Percentiles rank a stretch among this genome's conserved stretches.
Conservation (phyloP, 176 grass and related monocot genomes). For the Eleusine indica region DNA sequence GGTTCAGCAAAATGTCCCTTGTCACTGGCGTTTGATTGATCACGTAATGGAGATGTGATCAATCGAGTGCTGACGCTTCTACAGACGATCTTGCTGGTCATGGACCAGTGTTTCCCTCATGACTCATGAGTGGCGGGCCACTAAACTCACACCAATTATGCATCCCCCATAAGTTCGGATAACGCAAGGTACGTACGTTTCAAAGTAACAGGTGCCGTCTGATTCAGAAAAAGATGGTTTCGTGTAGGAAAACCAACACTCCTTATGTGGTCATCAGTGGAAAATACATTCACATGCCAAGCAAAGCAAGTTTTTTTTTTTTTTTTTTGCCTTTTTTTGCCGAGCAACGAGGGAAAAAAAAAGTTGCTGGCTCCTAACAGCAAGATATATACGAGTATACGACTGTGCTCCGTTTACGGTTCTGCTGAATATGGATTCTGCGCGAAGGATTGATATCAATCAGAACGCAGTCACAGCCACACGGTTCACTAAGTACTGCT, state of each 20-base stretch:
- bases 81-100: not conserved
- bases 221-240: constrained; percentile 4
- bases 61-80: not conserved
- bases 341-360: not conserved
- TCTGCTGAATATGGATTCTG: no score
- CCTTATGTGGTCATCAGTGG: not conserved
- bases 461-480: no score
- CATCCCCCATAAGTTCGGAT: not conserved
- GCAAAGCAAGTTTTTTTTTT: no score
- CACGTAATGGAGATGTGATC: not conserved
- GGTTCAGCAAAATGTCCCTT: not conserved
- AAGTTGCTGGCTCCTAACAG: not conserved
- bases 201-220: not conserved
- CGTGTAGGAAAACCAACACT: not conserved
- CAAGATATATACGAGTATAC: no score
- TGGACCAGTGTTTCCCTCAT: not conserved
- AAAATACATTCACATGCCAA: not conserved
- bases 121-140: constrained; percentile 8
- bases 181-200: not conserved
- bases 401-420: not conserved
- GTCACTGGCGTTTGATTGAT: not conserved
- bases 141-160: constrained; percentile 11
- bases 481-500: not conserved
- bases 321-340: not conserved
- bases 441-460: no score